Evolutionary conservation across 768 basidiomycete genomes (phyloP), one percentile per base, ranked within the genome.

Genomic region (Collybia mongolica): DNA sequence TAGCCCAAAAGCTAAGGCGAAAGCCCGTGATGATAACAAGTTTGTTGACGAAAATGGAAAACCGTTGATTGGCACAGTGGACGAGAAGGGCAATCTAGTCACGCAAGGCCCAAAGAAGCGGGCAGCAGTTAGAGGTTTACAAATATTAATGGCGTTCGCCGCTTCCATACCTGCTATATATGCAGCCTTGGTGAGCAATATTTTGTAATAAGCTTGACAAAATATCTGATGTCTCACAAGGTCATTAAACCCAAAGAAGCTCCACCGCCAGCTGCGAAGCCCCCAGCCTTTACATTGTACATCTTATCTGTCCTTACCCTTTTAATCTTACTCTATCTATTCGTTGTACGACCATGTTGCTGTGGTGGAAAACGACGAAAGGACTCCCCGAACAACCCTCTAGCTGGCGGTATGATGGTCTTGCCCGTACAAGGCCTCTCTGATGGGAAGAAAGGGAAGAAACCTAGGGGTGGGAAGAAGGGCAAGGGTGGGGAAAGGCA

Each of bases 51-150:
- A 74, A 35, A 70, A 76, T 28, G 78, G 76, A 9, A 76, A 78
- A 54, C 76, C 74, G 15, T 51, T 78, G 3, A 64, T 87, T 11
- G 86, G 86, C 2, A 80, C 80, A 19, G 79, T 84, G 5, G 77
- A 87, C 56, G 61, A 62, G 18, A 76, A 78, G 26, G 86, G 86
- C 0, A 65, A 70, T 14, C 66, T 88, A 44, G 77, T 86, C 45
- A 88, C 86, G 0, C 73, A 77, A 20, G 83, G 85, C 1, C 83
- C 86, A 5, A 79, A 70, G 67, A 81, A 81, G 61, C 77, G 86
- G n/a, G 57, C 72, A 3, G 66, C 74, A 11, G 58, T 76, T 6
- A 68, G 86, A 49, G 62, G 72, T 11, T 24, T 77, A 22, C 77
- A 87, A 60, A 68, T 77, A 11, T 32, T 81, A 1, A 65, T 86